Percentiles rank a stretch among this genome's conserved stretches.
Conservation (phyloP, 2,329 filamentous ascomycete species). For the Aquanectria penicillioides region DNA sequence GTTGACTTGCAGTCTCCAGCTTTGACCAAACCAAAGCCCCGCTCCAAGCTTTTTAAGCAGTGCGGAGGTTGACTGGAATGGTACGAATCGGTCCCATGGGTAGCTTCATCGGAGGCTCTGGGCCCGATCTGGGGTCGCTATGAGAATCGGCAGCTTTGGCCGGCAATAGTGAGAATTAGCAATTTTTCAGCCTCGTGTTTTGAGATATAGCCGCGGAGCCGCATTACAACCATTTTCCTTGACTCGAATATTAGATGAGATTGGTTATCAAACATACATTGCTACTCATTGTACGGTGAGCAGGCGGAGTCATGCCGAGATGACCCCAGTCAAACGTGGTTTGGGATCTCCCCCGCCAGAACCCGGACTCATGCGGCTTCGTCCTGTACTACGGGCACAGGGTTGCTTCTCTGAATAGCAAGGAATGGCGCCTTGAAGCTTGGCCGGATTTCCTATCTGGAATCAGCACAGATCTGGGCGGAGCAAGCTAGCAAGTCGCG, state of each 20-base stretch:
- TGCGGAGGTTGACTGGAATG: no score
- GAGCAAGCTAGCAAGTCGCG: background rate
- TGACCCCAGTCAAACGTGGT: slow-evolving; percentile 1
- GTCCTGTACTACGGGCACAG: background rate
- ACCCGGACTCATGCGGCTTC: background rate
- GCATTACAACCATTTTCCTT: no score
- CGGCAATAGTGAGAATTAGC: no score
- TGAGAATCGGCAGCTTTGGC: no score
- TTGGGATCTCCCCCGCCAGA: slow-evolving; percentile 8
- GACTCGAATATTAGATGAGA: no score
- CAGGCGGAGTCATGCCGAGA: background rate
- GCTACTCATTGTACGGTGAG: background rate
- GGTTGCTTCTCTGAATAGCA: background rate
- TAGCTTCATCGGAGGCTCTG: no score
- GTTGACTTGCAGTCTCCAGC: slow-evolving; percentile 13
- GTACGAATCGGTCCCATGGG: no score
- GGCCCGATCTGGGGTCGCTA: no score
- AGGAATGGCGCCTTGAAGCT: background rate
- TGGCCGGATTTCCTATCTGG: slow-evolving; percentile 15
- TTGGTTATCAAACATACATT: no score
- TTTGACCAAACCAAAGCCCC: slow-evolving; percentile 2
- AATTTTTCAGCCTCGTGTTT: no score
- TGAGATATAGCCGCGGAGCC: no score
- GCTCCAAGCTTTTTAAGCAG: no score
- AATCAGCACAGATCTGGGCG: slow-evolving; percentile 19